These are phyloP conservation scores for Penicillium nordicum DNA, from an alignment of 2,329 filamentous ascomycete species.

Conservation along the genomic window DNA sequence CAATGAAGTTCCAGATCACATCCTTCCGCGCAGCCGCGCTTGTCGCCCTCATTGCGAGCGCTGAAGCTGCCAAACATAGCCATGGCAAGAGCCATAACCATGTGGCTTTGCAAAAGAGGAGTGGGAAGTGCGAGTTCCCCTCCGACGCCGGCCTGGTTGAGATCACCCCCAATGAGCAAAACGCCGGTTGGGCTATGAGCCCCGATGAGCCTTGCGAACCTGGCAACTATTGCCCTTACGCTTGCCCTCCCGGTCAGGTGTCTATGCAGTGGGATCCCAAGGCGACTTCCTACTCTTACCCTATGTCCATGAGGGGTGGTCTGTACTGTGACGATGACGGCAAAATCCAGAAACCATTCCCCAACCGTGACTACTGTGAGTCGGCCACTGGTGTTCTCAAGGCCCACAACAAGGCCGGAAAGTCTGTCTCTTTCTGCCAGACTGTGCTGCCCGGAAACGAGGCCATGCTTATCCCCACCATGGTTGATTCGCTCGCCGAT, in stretches of 20 bases:
- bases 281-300: constrained; percentile 64
- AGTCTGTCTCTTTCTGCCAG: constrained; percentile 69
- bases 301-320: constrained; percentile 72
- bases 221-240: constrained; percentile 70
- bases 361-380: constrained; percentile 65
- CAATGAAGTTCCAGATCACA: constrained; percentile 37
- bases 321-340: constrained; percentile 68
- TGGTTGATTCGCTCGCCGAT: constrained; percentile 55
- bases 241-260: constrained; percentile 71
- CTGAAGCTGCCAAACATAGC: constrained; percentile 36
- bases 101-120: constrained; percentile 51
- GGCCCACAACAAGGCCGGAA: constrained; percentile 63
- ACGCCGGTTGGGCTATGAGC: constrained; percentile 77
- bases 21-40: constrained; percentile 34
- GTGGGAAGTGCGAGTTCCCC: constrained; percentile 62
- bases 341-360: constrained; percentile 66
- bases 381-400: constrained; percentile 63
- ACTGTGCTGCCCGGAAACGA: constrained; percentile 76
- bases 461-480: constrained; percentile 77
- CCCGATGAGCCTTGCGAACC: constrained; percentile 67
- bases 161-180: constrained; percentile 61
- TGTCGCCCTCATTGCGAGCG: constrained; percentile 36
- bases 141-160: constrained; percentile 62
- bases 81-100: constrained; percentile 32
- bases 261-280: constrained; percentile 75